A percentile compares a stretch with the other conserved stretches of the same genome.
Evolutionary conservation across 176 grass and related monocot genomes (phyloP).

Genomic region (Phragmites australis): DNA sequence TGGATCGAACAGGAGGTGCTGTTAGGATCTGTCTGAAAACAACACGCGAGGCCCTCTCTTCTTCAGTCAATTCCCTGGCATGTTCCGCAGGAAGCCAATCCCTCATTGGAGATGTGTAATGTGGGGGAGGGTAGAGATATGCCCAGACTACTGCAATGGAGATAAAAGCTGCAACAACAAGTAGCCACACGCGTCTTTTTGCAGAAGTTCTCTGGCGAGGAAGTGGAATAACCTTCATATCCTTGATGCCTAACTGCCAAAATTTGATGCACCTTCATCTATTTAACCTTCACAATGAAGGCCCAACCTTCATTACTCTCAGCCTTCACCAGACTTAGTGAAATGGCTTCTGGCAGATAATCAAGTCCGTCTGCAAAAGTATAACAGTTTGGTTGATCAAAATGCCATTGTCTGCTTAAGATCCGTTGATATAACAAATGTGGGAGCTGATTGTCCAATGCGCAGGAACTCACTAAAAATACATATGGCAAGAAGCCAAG

Average conservation of each 20-base stretch:
- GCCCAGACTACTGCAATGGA: conserved; percentile 57
- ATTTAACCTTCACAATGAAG: conserved; percentile 5
- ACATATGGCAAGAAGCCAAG: not conserved
- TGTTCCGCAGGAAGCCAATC: conserved; percentile 71
- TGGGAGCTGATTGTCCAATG: not conserved
- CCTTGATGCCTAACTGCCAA: conserved; percentile 52
- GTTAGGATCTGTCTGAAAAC: conserved; percentile 71
- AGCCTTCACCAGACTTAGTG: not conserved
- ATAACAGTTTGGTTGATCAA: conserved; percentile 1
- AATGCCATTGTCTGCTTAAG: not conserved
- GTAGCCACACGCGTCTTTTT: conserved; percentile 50
- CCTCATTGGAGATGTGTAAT: conserved; percentile 51
- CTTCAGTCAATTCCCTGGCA: conserved; percentile 63
- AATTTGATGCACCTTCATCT: conserved; percentile 65
- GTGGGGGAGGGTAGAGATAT: conserved; percentile 73
- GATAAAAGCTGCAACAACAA: conserved; percentile 56
- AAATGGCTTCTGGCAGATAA: not conserved
- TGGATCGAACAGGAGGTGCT: conserved; percentile 43
- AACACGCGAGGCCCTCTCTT: conserved; percentile 66
- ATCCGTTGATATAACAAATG: not conserved
- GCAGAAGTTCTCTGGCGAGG: conserved; percentile 41
- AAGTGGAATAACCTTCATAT: conserved; percentile 38
- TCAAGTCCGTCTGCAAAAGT: conserved; percentile 14
- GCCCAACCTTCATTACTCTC: not conserved
- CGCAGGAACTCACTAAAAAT: not conserved